phyloP scores from a whole-genome alignment of 805 yeast species.

The Jamesozyma gamospora region DNA sequence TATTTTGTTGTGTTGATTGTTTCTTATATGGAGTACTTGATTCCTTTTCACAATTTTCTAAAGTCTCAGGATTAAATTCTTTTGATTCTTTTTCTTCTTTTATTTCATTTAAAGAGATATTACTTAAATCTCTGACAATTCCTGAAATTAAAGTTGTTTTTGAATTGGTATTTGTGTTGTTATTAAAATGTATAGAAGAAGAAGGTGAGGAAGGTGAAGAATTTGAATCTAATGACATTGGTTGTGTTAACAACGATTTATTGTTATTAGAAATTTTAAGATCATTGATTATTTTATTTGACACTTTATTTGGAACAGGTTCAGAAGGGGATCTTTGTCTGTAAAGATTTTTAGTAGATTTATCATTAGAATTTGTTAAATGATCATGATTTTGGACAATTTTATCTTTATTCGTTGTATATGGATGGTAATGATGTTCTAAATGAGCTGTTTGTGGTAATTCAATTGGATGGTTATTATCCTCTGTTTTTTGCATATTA shows the following conservation, averaged over 20 bases:
- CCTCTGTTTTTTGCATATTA: not conserved
- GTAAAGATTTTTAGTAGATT: not conserved
- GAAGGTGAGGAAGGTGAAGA: not conserved
- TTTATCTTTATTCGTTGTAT: not conserved
- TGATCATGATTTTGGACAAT: not conserved
- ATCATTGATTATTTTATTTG: no score
- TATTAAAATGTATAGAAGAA: not conserved
- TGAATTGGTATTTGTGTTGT: no score
- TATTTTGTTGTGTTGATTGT: no score
- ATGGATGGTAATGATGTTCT: conserved; percentile 9
- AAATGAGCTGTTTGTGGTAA: conserved; percentile 8
- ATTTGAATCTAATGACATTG: not conserved
- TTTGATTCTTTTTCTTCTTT: conserved; percentile 26
- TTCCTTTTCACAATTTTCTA: no score
- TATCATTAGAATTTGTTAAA: not conserved
- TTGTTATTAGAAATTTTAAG: no score
- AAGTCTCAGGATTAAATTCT: not conserved
- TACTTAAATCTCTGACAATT: conserved; percentile 10
- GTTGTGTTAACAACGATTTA: no score
- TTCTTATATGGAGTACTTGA: no score
- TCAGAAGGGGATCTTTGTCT: conserved; percentile 17
- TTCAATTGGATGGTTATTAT: not conserved
- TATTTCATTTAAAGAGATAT: conserved; percentile 27
- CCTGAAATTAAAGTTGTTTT: no score
- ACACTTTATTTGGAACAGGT: no score